phyloP scores from a whole-genome alignment of 2,329 filamentous ascomycete species.

The Beauveria varroae region DNA sequence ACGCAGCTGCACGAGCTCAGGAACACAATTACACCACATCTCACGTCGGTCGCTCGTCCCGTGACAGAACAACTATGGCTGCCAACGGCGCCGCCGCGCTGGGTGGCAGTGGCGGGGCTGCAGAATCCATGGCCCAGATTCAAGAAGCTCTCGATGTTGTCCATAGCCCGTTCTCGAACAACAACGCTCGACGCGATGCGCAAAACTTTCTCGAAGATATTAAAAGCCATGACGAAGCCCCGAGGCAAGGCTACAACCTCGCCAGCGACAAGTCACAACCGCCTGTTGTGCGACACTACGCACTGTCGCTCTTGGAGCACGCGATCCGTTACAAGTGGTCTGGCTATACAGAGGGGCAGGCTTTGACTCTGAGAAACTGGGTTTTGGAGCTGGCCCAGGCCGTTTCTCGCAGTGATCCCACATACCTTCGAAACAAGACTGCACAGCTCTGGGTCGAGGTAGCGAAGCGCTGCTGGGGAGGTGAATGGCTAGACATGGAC shows the following conservation, averaged over 20 bases:
- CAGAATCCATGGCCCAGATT: slow-evolving; percentile 56
- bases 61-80: slow-evolving; percentile 23
- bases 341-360: slow-evolving; percentile 62
- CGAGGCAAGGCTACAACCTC: slow-evolving; percentile 76
- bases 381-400: slow-evolving; percentile 70
- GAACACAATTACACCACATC: neutral
- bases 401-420: slow-evolving; percentile 63
- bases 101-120: slow-evolving; percentile 28
- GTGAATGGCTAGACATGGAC: slow-evolving; percentile 94
- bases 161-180: slow-evolving; percentile 73
- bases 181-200: slow-evolving; percentile 74
- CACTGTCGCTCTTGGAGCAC: slow-evolving; percentile 84
- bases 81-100: slow-evolving; percentile 28
- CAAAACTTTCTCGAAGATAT: slow-evolving; percentile 79
- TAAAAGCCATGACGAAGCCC: slow-evolving; percentile 72
- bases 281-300: slow-evolving; percentile 84
- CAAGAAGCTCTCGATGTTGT: slow-evolving; percentile 81
- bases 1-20: neutral
- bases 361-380: slow-evolving; percentile 62
- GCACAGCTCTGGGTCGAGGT: slow-evolving; percentile 92
- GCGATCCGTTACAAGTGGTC: slow-evolving; percentile 80
- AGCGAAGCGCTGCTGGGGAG: slow-evolving; percentile 87
- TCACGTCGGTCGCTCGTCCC: slow-evolving; percentile 6
- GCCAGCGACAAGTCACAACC: slow-evolving; percentile 69
- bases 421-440: slow-evolving; percentile 86